phyloP scores from a whole-genome alignment of 2,329 filamentous ascomycete genomes.

The Orbilia quercus region DNA sequence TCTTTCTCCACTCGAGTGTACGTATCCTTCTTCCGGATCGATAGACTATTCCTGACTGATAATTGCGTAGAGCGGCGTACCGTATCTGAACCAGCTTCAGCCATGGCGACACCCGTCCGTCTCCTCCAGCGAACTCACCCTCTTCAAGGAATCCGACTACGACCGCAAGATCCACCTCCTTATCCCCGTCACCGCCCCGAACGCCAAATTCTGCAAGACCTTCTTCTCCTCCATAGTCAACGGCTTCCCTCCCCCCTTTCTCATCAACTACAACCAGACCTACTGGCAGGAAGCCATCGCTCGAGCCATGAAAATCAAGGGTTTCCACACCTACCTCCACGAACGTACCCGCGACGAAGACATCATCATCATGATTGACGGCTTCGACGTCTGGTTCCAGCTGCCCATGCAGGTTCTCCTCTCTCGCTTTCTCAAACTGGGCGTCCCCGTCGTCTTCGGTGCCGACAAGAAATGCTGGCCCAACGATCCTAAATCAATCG shows the following conservation, averaged over 20 bases:
- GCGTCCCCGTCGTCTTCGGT: constrained; percentile 66
- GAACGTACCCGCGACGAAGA: constrained; percentile 63
- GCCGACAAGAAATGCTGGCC: constrained; percentile 66
- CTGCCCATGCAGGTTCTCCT: constrained; percentile 73
- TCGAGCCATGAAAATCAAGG: constrained; percentile 52
- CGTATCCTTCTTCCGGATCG: neutral
- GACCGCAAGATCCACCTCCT: constrained; percentile 49
- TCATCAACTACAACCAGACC: constrained; percentile 53
- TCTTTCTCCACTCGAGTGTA: constrained; percentile 41
- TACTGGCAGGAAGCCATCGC: constrained; percentile 45
- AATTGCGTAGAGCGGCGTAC: constrained; percentile 3
- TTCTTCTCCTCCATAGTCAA: constrained; percentile 54
- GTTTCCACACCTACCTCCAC: constrained; percentile 50
- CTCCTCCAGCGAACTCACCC: constrained; percentile 47
- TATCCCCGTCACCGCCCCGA: constrained; percentile 48
- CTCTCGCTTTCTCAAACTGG: constrained; percentile 70
- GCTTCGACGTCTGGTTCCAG: constrained; percentile 74
- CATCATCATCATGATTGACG: constrained; percentile 73
- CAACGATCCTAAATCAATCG: constrained; percentile 62
- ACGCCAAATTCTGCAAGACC: constrained; percentile 52
- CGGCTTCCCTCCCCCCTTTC: constrained; percentile 49
- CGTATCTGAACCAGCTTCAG: constrained; percentile 30
- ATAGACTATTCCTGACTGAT: neutral
- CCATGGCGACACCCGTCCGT: constrained; percentile 47
- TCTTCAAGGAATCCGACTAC: constrained; percentile 51